Evolutionary conservation across 202 grass and related monocot species (phyloP).

Genomic region (Miscanthus sacchariflorus): DNA sequence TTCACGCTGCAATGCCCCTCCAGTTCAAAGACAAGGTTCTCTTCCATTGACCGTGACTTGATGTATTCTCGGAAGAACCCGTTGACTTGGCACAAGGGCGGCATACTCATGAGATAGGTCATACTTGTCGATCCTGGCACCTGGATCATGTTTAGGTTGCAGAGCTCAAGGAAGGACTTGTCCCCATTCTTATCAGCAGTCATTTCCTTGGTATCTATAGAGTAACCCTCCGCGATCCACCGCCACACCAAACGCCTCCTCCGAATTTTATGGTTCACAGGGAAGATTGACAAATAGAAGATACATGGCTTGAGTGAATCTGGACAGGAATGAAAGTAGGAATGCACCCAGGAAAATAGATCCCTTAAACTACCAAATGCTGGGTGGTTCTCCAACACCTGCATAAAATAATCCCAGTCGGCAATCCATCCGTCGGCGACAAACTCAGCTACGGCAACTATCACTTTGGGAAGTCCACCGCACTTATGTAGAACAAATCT

Average conservation of each 20-base stretch:
- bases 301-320: constrained; percentile 29
- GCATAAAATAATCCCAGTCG: background rate
- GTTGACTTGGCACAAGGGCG: background rate
- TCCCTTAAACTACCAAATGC: background rate
- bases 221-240: background rate
- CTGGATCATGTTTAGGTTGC: background rate
- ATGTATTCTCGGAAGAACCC: background rate
- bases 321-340: background rate
- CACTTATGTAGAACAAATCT: too few species aligned
- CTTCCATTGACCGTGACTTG: background rate
- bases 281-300: constrained; percentile 5
- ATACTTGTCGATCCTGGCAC: background rate
- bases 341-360: background rate
- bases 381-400: fast-evolving
- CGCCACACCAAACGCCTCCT: background rate
- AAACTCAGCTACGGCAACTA: background rate
- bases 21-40: background rate
- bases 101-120: background rate
- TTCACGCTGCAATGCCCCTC: background rate
- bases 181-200: background rate
- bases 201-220: background rate
- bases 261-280: background rate
- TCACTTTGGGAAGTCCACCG: too few species aligned
- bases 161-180: fast-evolving
- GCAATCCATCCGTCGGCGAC: background rate